Base-by-base conservation (phyloP, 768 basidiomycete species). In the Lanmaoa rubissima region DNA sequence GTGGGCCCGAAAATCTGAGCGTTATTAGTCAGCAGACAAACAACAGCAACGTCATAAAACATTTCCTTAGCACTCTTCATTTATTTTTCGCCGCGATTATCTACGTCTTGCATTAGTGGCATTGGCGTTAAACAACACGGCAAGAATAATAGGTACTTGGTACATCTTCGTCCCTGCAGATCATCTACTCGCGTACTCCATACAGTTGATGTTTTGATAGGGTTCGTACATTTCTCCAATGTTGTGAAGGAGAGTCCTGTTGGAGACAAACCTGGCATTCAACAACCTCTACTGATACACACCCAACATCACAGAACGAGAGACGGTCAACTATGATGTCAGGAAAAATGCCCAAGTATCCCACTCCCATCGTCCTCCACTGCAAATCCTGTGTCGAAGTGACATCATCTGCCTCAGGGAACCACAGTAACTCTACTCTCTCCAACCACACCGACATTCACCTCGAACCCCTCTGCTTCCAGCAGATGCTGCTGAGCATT, bases 401-500 rank as follows among this genome's bases (percentile, higher is more conserved):
- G 4, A 6, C 13, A 17, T 58, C 53, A 7, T 50, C 42, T 4
- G 17, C 54, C 21, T 67, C 61, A 0, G 86, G 86, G 62, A 86
- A 87, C 86, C 87, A 88, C 69, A 65, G 82, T 74, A 4, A 92
- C 79, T 49, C 78, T 79, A 62, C 80, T 69, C 50, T 80, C 84
- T 42, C 81, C 85, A 17, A 73, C 76, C 58, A 75, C 73, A 5
- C 82, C 78, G 5, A 67, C 66, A 5, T 61, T 75, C 13, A 94
- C 89, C 43, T 87, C 82, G 16, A 94, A 82, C 5, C 88, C 91
- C 67, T 94, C 93, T 0, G 82, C 85, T 57, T 85, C 82, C 14
- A 94, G 76, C 4, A 81, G 82, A 32, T 85, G 82, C 26, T 82
- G 75, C 68, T 94, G 92, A 45, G 80, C 73, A 58, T 57, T 67